Conservation (phyloP, 2,329 filamentous ascomycete species). For the Diaporthe eres region DNA sequence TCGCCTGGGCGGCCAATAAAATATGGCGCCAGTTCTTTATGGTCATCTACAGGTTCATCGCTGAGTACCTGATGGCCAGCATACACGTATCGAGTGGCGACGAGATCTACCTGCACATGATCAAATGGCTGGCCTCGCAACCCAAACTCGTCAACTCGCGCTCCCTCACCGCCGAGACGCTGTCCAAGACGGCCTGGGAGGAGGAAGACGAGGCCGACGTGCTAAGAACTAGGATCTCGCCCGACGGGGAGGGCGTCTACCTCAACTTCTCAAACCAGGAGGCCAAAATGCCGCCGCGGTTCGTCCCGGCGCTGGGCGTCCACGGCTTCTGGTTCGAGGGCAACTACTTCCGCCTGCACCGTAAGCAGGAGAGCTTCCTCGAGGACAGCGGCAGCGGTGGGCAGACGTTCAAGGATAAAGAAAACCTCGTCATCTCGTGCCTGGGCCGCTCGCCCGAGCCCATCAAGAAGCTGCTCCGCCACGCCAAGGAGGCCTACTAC, state of each 20-base stretch:
- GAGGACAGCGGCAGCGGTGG: conserved; percentile 51
- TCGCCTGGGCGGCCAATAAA: conserved; percentile 63
- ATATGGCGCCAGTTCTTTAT: conserved; percentile 54
- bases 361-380: conserved; percentile 60
- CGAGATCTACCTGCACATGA: conserved; percentile 70
- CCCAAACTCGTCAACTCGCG: conserved; percentile 65
- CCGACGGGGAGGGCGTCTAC: conserved; percentile 61
- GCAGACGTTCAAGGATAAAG: conserved; percentile 62
- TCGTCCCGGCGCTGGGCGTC: conserved; percentile 66
- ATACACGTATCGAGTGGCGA: conserved; percentile 69
- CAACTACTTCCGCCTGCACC: conserved; percentile 63
- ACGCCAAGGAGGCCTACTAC: conserved; percentile 67
- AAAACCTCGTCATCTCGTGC: conserved; percentile 68
- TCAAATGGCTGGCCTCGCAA: conserved; percentile 70
- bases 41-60: conserved; percentile 52
- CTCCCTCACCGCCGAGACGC: conserved; percentile 69
- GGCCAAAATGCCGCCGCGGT: conserved; percentile 66
- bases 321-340: conserved; percentile 69
- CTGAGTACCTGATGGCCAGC: conserved; percentile 64
- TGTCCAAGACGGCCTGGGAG: conserved; percentile 69
- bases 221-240: conserved; percentile 52
- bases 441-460: conserved; percentile 66
- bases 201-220: conserved; percentile 64
- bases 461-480: conserved; percentile 68
- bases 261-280: conserved; percentile 73